These are phyloP conservation scores for Laburnicola sp. DNA, from an alignment of 2,329 filamentous ascomycete species.

Conservation along the genomic window DNA sequence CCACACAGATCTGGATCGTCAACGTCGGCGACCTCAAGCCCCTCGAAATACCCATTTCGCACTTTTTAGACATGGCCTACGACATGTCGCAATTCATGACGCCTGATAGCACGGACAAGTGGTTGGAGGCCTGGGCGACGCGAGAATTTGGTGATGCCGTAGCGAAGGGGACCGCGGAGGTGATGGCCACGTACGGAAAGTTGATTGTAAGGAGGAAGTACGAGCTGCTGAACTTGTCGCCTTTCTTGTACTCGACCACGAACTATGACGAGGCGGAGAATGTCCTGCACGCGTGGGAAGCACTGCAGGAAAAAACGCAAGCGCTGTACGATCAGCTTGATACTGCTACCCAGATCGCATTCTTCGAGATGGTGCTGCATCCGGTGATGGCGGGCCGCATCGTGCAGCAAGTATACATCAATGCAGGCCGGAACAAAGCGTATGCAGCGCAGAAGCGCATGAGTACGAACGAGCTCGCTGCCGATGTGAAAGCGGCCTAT, in stretches of 20 bases:
- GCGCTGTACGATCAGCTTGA: slow-evolving; percentile 57
- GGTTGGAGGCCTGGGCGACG: slow-evolving; percentile 60
- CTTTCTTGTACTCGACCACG: slow-evolving; percentile 55
- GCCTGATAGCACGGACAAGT: slow-evolving; percentile 44
- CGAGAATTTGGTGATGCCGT: slow-evolving; percentile 58
- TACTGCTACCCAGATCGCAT: slow-evolving; percentile 55
- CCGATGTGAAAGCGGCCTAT: slow-evolving; percentile 25
- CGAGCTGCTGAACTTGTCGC: slow-evolving; percentile 60
- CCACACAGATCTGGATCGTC: slow-evolving; percentile 64
- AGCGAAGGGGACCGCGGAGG: slow-evolving; percentile 51
- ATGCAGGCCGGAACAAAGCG: slow-evolving; percentile 24
- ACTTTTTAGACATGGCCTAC: slow-evolving; percentile 68
- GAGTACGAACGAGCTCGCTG: slow-evolving; percentile 27
- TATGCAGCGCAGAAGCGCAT: slow-evolving; percentile 32
- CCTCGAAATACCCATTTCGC: slow-evolving; percentile 58
- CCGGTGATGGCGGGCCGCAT: slow-evolving; percentile 59
- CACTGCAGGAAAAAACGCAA: slow-evolving; percentile 56
- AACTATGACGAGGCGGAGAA: slow-evolving; percentile 65
- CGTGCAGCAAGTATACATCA: slow-evolving; percentile 48
- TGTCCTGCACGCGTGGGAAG: slow-evolving; percentile 57
- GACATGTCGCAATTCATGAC: slow-evolving; percentile 60
- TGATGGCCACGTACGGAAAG: slow-evolving; percentile 59
- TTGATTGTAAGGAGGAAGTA: slow-evolving; percentile 60
- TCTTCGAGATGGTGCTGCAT: slow-evolving; percentile 63
- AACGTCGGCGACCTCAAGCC: slow-evolving; percentile 68